Conservation (phyloP, 805 yeast species). For the Metschnikowia picachoensis region DNA sequence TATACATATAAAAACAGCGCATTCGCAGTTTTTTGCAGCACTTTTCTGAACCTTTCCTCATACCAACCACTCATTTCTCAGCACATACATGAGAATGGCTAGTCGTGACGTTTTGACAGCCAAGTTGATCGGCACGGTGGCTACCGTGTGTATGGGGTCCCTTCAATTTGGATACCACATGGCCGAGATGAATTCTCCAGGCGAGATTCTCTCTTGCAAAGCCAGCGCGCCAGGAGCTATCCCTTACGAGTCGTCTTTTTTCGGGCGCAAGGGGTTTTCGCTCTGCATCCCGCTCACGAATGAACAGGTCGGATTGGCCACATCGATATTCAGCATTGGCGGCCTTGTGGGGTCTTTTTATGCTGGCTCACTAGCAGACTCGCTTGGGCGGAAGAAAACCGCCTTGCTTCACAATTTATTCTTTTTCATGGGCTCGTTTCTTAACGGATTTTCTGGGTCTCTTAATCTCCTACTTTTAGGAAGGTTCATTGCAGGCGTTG, state of each 20-base stretch:
- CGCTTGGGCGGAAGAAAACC: constrained; percentile 58
- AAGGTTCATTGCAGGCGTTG: constrained; percentile 74
- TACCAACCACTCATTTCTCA: too few species aligned
- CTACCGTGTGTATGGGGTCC: constrained; percentile 70
- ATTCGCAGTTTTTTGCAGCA: not conserved
- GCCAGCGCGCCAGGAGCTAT: constrained; percentile 26
- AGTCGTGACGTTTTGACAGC: constrained; percentile 18
- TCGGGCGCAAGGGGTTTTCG: constrained; percentile 34
- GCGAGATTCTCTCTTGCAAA: constrained; percentile 60
- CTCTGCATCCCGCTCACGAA: constrained; percentile 58
- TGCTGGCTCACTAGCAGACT: constrained; percentile 63
- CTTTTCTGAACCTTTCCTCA: too few species aligned
- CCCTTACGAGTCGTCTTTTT: constrained; percentile 37
- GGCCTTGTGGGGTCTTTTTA: constrained; percentile 72
- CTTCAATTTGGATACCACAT: constrained; percentile 92
- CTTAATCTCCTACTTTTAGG: constrained; percentile 53
- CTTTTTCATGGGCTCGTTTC: constrained; percentile 57
- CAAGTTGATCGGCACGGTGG: constrained; percentile 41
- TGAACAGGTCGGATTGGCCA: constrained; percentile 63
- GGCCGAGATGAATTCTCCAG: constrained; percentile 93
- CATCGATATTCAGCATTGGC: constrained; percentile 79
- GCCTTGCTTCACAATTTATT: constrained; percentile 49
- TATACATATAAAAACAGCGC: too few species aligned
- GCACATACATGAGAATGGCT: too few species aligned
- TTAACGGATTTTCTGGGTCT: constrained; percentile 50